Evolutionary conservation across 2,329 filamentous ascomycete species (phyloP).

Genomic region (Epichloe typhina): DNA sequence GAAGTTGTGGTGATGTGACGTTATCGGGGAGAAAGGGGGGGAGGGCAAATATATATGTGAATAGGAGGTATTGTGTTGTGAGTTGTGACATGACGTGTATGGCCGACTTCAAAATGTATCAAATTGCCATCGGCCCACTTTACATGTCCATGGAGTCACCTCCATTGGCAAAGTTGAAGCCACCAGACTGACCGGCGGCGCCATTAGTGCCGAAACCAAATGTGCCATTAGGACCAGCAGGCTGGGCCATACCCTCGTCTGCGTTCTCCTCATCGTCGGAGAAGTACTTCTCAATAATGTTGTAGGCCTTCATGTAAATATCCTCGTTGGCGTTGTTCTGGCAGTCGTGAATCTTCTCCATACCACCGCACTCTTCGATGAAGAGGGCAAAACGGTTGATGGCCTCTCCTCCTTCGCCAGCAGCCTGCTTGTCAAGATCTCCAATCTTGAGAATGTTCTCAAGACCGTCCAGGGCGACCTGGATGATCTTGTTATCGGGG

Average conservation of each 20-base stretch:
- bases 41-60: constrained; percentile 7
- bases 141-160: constrained; percentile 56
- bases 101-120: background rate
- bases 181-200: constrained; percentile 47
- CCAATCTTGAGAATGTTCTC: constrained; percentile 99
- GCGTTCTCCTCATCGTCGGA: constrained; percentile 95
- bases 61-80: constrained; percentile 3
- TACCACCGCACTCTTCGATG: constrained; percentile 96
- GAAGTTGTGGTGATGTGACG: constrained; percentile 17
- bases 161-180: constrained; percentile 85
- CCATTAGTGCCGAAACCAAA: constrained; percentile 66
- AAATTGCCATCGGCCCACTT: constrained; percentile 7
- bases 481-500: constrained; percentile 99
- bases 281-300: constrained; percentile 99
- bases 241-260: constrained; percentile 63
- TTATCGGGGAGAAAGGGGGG: constrained; percentile 15
- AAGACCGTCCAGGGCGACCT: constrained; percentile 90
- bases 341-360: constrained; percentile 99
- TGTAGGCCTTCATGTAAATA: constrained; percentile 99
- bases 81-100: background rate
- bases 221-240: constrained; percentile 54
- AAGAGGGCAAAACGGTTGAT: constrained; percentile 97
- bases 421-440: constrained; percentile 91
- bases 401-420: constrained; percentile 57
- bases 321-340: constrained; percentile 99